Percentiles rank a stretch among this genome's conserved stretches.
These are phyloP conservation scores for Dispira simplex DNA, from an alignment of 192 early-diverging fungal species.

Conservation along the genomic window DNA sequence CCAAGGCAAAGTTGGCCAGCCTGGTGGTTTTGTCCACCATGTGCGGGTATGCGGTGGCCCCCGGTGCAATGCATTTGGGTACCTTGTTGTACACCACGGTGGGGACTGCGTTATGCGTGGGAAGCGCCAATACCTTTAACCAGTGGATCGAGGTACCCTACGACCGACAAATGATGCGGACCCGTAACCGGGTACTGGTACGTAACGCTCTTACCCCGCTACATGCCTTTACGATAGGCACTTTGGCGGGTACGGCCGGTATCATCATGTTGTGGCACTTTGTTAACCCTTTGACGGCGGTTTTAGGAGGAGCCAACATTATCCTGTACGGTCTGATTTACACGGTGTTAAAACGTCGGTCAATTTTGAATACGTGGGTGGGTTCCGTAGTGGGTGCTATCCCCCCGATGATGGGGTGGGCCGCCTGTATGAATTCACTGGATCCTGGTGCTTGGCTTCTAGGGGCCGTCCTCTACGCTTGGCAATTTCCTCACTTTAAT, in stretches of 20 bases:
- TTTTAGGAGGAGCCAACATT: constrained; percentile 70
- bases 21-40: constrained; percentile 88
- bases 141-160: constrained; percentile 93
- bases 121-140: constrained; percentile 86
- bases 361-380: constrained; percentile 91
- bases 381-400: constrained; percentile 90
- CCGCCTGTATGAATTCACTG: constrained; percentile 40
- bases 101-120: constrained; percentile 78
- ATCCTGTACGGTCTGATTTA: constrained; percentile 81
- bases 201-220: constrained; percentile 55
- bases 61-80: constrained; percentile 34
- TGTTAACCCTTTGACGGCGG: constrained; percentile 80
- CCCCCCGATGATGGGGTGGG: constrained; percentile 98
- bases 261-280: constrained; percentile 40
- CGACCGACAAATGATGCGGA: constrained; percentile 95
- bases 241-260: constrained; percentile 48
- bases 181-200: constrained; percentile 74
- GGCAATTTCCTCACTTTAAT: constrained; percentile 99
- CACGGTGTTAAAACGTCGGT: constrained; percentile 85
- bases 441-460: constrained; percentile 70
- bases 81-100: constrained; percentile 66
- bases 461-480: constrained; percentile 72
- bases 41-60: constrained; percentile 88
- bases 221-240: constrained; percentile 65
- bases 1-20: constrained; percentile 74